Evolutionary conservation across 352 stramenopile species (phyloP), one percentile per base, ranked within the genome.

Genomic region (Globisporangium abappressorium): DNA sequence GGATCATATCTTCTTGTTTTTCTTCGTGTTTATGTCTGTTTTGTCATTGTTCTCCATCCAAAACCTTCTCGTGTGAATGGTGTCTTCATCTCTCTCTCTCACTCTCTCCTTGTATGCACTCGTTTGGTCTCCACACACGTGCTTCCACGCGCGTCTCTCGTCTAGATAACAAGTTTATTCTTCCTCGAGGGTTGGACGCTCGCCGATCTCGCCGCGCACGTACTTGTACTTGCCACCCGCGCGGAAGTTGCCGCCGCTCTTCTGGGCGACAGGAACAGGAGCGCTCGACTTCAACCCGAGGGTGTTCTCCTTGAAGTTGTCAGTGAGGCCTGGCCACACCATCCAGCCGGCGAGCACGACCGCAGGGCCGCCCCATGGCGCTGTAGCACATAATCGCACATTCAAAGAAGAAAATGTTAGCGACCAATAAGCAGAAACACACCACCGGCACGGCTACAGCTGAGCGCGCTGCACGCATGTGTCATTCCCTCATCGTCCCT

Each of bases 181-280:
- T 47, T 92, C 86, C 33, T 91, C 86, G 22, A 92, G 74, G 67
- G 80, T 86, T 24, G 86, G 86, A 65, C 79, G 72, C 73, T 92
- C 86, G 38, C 86, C 86, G 59, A 94, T 82, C 78, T 94, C 86
- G 46, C 53, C 74, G 65, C 80, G 80, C 60, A 86, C 73, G 70
- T 82, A 94, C 74, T 93, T 94, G 83, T 90, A 92, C 86, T 91
- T 92, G 79, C 82, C 84, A 36, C 70, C 67, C 33, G 69, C 66
- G 55, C 72, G 72, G 74, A 93, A 91, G 26, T 85, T 69, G 41
- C 66, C 33, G 28, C 70, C 36, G 55, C 71, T 63, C 58, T 73
- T 67, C 6, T 61, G 34, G 24, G 62, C 60, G 15, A 58, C 66
- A 33, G 65, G 58, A 1, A 62, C 70, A 2, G 76, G 71, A 14